phyloP scores from a whole-genome alignment of 1,139 yeast species.

The Nakaseomyces glabratus region DNA sequence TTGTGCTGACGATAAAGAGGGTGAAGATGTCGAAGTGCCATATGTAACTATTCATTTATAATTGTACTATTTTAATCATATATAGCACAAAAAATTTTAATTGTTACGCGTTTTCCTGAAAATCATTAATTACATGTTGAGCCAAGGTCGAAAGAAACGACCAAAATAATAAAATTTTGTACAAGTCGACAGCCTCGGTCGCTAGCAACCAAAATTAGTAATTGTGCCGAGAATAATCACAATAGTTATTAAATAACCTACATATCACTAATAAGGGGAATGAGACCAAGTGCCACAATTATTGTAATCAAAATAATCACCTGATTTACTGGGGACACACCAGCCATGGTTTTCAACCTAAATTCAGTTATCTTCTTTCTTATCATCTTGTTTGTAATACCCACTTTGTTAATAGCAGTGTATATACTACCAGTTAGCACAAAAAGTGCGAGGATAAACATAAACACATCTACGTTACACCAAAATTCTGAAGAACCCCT shows the following conservation, averaged over 20 bases:
- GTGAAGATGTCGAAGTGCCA: conserved; percentile 95
- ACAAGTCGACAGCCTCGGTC: no score
- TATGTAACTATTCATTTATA: conserved; percentile 54
- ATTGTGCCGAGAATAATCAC: no score
- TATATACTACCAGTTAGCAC: conserved; percentile 1
- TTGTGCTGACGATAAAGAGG: conserved; percentile 85
- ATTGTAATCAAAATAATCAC: neutral
- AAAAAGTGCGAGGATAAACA: neutral
- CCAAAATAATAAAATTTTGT: no score
- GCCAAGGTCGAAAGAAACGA: no score
- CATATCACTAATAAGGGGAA: conserved; percentile 2
- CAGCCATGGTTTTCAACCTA: conserved; percentile 1
- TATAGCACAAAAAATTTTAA: neutral
- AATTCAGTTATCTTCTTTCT: conserved; percentile 2
- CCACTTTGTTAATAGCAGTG: conserved; percentile 5
- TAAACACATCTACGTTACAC: neutral
- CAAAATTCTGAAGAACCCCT: neutral
- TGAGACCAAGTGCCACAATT: neutral
- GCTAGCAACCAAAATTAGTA: no score
- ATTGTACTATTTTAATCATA: conserved; percentile 4
- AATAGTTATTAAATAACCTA: no score
- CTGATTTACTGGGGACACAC: conserved; percentile 4
- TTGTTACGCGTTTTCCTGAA: conserved; percentile 9
- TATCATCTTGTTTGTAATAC: conserved; percentile 2
- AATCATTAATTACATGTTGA: no score